phyloP scores from a whole-genome alignment of 345 rosid species.

The Anacardium occidentale region DNA sequence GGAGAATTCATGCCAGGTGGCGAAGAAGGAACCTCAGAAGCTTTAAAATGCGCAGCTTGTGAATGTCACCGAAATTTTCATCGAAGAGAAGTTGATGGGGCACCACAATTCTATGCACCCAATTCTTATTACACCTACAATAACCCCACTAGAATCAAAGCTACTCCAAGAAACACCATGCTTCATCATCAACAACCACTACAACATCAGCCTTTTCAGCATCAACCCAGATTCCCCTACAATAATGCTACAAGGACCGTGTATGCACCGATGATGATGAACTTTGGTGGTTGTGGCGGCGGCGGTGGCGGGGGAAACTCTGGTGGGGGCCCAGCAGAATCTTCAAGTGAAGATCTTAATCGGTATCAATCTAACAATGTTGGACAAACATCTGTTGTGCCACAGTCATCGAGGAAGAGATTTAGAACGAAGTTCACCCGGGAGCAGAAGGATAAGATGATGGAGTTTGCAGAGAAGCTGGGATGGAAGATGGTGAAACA shows the following conservation, averaged over 20 bases:
- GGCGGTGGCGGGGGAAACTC: not conserved
- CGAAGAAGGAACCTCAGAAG: slow-evolving; percentile 30
- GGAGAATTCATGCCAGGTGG: slow-evolving; percentile 42
- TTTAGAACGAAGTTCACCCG: slow-evolving; percentile 47
- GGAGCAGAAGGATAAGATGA: slow-evolving; percentile 53
- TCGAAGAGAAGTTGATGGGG: slow-evolving; percentile 34
- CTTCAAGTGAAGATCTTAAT: slow-evolving; percentile 55
- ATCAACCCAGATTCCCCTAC: slow-evolving; percentile 23
- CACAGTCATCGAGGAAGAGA: slow-evolving; percentile 32
- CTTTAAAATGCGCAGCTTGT: slow-evolving; percentile 40
- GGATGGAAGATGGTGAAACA: slow-evolving; percentile 51
- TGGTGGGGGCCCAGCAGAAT: slow-evolving; percentile 32
- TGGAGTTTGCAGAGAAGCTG: slow-evolving; percentile 49
- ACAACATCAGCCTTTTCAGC: slow-evolving; percentile 17
- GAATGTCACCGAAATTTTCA: slow-evolving; percentile 42
- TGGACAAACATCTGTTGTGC: slow-evolving; percentile 17
- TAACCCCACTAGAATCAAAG: slow-evolving; percentile 14
- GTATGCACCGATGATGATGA: slow-evolving; percentile 57
- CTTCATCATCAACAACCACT: slow-evolving; percentile 15
- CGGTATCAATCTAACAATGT: slow-evolving; percentile 26
- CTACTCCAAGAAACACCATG: slow-evolving; percentile 6
- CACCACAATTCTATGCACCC: slow-evolving; percentile 3
- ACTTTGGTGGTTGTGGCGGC: slow-evolving; percentile 49
- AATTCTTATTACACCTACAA: slow-evolving; percentile 3
- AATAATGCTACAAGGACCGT: slow-evolving; percentile 8